A percentile compares a stretch with the other conserved stretches of the same genome.
Conservation (phyloP, 78 protist genomes). For the Cavenderia fasciculata region DNA sequence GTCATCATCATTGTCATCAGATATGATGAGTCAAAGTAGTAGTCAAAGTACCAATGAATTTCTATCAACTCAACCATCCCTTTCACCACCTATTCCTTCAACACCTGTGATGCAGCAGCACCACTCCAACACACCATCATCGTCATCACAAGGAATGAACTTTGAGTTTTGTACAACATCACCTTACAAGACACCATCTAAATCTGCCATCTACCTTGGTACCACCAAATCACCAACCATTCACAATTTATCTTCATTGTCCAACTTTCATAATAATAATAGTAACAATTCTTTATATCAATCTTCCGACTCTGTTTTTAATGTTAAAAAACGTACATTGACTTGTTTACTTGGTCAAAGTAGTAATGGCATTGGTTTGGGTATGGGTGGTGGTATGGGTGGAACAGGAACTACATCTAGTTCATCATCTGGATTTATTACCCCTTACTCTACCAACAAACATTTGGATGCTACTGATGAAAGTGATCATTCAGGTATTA, state of each 20-base stretch:
- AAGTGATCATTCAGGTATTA: neutral
- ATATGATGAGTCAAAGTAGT: neutral
- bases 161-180: slow-evolving; percentile 8
- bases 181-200: slow-evolving; percentile 70
- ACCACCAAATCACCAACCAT: neutral
- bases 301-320: neutral
- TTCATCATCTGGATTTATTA: neutral
- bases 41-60: too few species aligned
- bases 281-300: neutral
- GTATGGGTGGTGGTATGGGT: neutral
- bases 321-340: neutral
- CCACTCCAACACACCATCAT: neutral
- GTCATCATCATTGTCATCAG: neutral
- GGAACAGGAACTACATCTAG: neutral
- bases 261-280: neutral
- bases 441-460: neutral
- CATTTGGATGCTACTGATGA: neutral
- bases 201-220: neutral
- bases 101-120: slow-evolving; percentile 6
- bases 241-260: neutral
- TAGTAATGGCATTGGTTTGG: neutral
- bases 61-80: too few species aligned
- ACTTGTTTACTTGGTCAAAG: neutral
- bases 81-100: neutral
- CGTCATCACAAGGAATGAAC: slow-evolving; percentile 4